phyloP scores from a whole-genome alignment of 164 flowering plant genomes.

The Pachysandra terminalis region DNA sequence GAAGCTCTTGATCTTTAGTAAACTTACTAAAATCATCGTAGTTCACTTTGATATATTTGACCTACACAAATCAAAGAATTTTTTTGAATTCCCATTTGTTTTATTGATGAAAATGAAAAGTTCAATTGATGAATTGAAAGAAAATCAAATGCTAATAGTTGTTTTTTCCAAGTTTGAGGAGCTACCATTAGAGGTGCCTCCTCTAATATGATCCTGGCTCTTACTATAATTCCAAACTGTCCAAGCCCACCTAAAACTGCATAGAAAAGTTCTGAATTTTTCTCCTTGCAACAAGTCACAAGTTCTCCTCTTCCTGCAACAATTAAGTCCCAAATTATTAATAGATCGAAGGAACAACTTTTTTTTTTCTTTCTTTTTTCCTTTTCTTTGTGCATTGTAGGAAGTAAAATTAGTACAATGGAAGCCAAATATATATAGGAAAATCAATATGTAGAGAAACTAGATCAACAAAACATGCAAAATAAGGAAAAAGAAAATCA shows the following conservation, averaged over 20 bases:
- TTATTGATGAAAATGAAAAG: neutral
- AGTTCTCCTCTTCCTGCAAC: slow-evolving; percentile 17
- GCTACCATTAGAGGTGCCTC: slow-evolving; percentile 12
- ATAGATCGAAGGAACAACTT: neutral
- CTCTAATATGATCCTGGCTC: slow-evolving; percentile 16
- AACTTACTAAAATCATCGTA: slow-evolving; percentile 14
- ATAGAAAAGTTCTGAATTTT: slow-evolving; percentile 12
- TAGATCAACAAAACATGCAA: neutral
- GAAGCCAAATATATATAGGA: neutral
- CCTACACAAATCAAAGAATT: slow-evolving; percentile 2
- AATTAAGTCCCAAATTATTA: neutral
- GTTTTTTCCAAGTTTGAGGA: no score
- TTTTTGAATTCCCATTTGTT: neutral
- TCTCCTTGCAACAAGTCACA: slow-evolving; percentile 12
- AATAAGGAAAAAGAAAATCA: neutral
- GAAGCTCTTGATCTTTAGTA: slow-evolving; percentile 12
- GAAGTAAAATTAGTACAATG: neutral
- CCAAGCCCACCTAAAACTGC: slow-evolving; percentile 21
- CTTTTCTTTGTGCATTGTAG: neutral
- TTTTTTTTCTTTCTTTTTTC: no score
- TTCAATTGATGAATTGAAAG: no score
- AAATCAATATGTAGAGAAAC: neutral
- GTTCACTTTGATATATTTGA: slow-evolving; percentile 7
- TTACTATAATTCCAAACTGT: slow-evolving; percentile 19
- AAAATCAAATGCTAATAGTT: no score